These are phyloP conservation scores for Daldinia sp. DNA, from an alignment of 2,329 filamentous ascomycete genomes.

Conservation along the genomic window DNA sequence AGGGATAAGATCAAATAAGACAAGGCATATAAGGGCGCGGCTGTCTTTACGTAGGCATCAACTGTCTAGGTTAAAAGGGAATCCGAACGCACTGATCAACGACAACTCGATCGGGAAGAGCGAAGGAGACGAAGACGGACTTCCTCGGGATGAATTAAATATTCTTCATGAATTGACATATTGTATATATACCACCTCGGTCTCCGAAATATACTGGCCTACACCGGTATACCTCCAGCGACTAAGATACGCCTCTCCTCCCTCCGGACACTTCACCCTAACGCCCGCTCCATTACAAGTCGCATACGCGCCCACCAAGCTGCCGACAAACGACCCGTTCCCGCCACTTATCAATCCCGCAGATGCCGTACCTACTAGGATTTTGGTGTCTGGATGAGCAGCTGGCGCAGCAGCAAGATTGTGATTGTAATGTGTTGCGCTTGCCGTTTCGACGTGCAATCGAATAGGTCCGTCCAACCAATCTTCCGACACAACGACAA, in stretches of 20 bases:
- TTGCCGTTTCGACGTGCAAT: constrained; percentile 44
- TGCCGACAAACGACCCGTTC: constrained; percentile 47
- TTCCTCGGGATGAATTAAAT: too few species aligned
- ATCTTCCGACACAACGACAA: constrained; percentile 36
- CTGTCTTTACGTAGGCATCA: too few species aligned
- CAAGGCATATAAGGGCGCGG: too few species aligned
- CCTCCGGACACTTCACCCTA: constrained; percentile 42
- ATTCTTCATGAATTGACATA: not conserved
- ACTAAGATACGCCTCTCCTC: constrained; percentile 44
- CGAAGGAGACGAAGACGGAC: not conserved
- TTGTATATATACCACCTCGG: constrained; percentile 20
- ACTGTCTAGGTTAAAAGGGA: too few species aligned
- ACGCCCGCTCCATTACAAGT: constrained; percentile 49
- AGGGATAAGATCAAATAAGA: too few species aligned
- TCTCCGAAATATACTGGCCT: constrained; percentile 41
- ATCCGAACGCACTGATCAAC: too few species aligned
- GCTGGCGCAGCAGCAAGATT: constrained; percentile 42
- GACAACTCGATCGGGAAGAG: too few species aligned
- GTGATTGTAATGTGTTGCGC: constrained; percentile 47
- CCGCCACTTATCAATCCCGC: constrained; percentile 47
- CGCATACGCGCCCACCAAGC: constrained; percentile 48
- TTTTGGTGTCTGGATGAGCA: constrained; percentile 17
- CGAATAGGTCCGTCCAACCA: constrained; percentile 43
- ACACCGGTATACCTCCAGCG: constrained; percentile 41
- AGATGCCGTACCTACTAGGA: constrained; percentile 43